These are phyloP conservation scores for Eucalyptus shirleyi DNA, from an alignment of 345 rosid species.

Conservation along the genomic window DNA sequence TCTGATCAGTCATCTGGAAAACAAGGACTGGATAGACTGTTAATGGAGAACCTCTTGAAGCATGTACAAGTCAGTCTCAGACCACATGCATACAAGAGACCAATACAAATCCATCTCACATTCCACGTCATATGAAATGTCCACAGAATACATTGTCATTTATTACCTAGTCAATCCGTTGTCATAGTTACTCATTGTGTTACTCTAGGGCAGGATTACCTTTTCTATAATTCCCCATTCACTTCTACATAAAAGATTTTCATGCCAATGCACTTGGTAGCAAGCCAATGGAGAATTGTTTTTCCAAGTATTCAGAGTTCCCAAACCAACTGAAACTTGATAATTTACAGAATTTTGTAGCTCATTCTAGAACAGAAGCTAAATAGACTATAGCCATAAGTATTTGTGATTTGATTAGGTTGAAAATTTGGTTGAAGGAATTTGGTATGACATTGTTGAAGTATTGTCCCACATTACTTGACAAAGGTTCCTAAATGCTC, in stretches of 20 bases:
- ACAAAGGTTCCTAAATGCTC: neutral
- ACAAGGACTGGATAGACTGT: neutral
- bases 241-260: neutral
- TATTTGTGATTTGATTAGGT: neutral
- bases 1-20: neutral
- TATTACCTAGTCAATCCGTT: neutral
- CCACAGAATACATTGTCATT: neutral
- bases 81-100: neutral
- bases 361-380: neutral
- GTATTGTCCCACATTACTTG: neutral
- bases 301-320: neutral
- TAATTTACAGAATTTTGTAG: neutral
- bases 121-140: neutral
- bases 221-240: neutral
- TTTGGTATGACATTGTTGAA: neutral
- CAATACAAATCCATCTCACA: neutral
- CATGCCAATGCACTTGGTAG: neutral
- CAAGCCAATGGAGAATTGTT: neutral
- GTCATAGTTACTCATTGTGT: neutral
- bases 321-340: neutral
- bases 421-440: neutral
- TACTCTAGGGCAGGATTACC: neutral
- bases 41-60: neutral
- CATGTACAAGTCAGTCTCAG: neutral
- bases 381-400: neutral